These are phyloP conservation scores for Septoria petroselini DNA, from an alignment of 2,329 filamentous ascomycete species.

Conservation along the genomic window DNA sequence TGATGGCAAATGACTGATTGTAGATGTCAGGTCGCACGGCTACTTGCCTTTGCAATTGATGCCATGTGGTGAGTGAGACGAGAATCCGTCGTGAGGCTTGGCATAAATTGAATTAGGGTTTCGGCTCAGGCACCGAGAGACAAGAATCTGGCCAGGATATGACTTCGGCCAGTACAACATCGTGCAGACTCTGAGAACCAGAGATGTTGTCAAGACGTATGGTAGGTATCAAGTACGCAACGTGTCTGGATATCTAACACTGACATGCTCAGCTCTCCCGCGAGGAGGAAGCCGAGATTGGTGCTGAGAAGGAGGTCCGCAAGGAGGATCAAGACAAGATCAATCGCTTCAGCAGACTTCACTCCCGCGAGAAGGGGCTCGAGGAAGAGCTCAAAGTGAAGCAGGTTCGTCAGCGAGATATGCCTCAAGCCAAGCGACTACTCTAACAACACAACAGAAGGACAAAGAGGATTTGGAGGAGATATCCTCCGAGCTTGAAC, in stretches of 20 bases:
- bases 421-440: too few species aligned
- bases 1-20: too few species aligned
- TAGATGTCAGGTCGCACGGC: too few species aligned
- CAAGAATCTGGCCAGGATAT: too few species aligned
- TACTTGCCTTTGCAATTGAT: too few species aligned
- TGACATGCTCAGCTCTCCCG: slow-evolving; percentile 68
- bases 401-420: too few species aligned
- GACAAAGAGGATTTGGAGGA: slow-evolving; percentile 98
- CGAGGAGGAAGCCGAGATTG: slow-evolving; percentile 76
- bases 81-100: too few species aligned
- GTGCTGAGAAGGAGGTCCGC: slow-evolving; percentile 87
- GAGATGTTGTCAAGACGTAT: slow-evolving; percentile 22
- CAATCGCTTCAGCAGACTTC: slow-evolving; percentile 92
- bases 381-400: slow-evolving; percentile 79
- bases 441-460: slow-evolving; percentile 60
- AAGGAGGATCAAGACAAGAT: slow-evolving; percentile 98
- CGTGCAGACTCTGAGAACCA: not conserved
- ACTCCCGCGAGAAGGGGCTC: slow-evolving; percentile 75
- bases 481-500: slow-evolving; percentile 82
- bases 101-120: too few species aligned
- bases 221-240: slow-evolving; percentile 10
- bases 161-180: too few species aligned
- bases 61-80: too few species aligned
- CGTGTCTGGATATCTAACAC: not conserved
- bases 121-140: too few species aligned